These are phyloP conservation scores for Lasiosphaeria hispida DNA, from an alignment of 495 filamentous ascomycete genomes.

Conservation along the genomic window DNA sequence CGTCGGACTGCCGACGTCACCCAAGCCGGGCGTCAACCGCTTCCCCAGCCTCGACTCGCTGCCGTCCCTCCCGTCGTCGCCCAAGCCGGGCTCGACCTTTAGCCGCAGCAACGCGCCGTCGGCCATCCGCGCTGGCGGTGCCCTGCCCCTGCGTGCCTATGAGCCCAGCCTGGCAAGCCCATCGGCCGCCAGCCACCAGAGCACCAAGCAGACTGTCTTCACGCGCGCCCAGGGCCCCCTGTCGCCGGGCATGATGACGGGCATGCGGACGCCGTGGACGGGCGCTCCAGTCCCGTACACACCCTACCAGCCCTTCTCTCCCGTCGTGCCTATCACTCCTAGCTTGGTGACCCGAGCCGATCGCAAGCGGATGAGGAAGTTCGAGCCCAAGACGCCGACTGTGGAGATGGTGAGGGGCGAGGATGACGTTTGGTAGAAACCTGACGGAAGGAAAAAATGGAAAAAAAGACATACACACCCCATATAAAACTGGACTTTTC, in stretches of 20 bases:
- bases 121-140: conserved; percentile 46
- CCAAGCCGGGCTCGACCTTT: conserved; percentile 39
- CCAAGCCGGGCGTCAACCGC: conserved; percentile 45
- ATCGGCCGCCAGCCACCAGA: conserved; percentile 34
- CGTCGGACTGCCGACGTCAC: conserved; percentile 46
- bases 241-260: conserved; percentile 37
- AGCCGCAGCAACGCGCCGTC: conserved; percentile 34
- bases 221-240: conserved; percentile 58
- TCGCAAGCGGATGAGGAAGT: conserved; percentile 62
- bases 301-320: conserved; percentile 89
- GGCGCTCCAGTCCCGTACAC: conserved; percentile 78
- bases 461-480: neutral
- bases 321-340: conserved; percentile 83
- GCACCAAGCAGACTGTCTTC: conserved; percentile 75
- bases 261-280: conserved; percentile 62
- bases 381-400: conserved; percentile 55
- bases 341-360: conserved; percentile 73
- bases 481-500: neutral
- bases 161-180: conserved; percentile 54
- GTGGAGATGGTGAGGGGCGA: conserved; percentile 52
- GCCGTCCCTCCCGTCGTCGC: conserved; percentile 44
- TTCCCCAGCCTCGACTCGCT: conserved; percentile 45
- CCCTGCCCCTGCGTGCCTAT: conserved; percentile 61
- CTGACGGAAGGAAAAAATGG: neutral
- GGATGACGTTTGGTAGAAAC: conserved; percentile 53